Conservation (phyloP, 2,329 filamentous ascomycete species). For the Biscogniauxia mediterranea region DNA sequence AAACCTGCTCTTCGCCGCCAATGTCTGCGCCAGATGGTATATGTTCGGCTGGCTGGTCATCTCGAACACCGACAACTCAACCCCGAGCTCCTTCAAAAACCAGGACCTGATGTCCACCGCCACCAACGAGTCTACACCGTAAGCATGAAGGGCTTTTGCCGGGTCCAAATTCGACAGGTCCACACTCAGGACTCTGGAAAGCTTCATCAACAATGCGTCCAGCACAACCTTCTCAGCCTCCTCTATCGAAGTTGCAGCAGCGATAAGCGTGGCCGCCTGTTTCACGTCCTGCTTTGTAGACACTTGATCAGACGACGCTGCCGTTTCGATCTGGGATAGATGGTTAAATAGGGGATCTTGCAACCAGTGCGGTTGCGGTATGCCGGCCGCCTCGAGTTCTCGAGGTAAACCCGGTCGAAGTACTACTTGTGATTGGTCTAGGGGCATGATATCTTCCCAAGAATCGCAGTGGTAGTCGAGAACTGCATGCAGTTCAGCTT, state of each 20-base stretch:
- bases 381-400: constrained; percentile 22
- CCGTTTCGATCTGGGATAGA: constrained; percentile 12
- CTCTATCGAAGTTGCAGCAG: constrained; percentile 17
- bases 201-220: constrained; percentile 26
- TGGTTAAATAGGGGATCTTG: constrained; percentile 27
- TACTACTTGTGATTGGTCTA: constrained; percentile 21
- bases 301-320: background rate
- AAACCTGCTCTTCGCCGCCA: constrained; percentile 25
- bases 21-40: constrained; percentile 21
- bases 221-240: constrained; percentile 24
- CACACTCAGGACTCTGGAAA: constrained; percentile 24
- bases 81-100: constrained; percentile 25
- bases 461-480: constrained; percentile 27
- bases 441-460: background rate
- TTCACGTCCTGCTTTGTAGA: constrained; percentile 12
- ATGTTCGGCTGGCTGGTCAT: constrained; percentile 26
- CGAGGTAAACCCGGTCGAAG: constrained; percentile 25
- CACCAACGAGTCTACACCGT: constrained; percentile 28
- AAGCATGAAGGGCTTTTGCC: constrained; percentile 20
- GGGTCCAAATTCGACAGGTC: constrained; percentile 23
- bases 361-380: constrained; percentile 21
- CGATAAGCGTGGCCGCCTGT: constrained; percentile 16
- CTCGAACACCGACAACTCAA: constrained; percentile 27
- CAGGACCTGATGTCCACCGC: constrained; percentile 26
- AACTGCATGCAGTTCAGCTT: constrained; percentile 17